Base-by-base conservation (phyloP, 306 rosid species). In the Bauhinia variegata region DNA sequence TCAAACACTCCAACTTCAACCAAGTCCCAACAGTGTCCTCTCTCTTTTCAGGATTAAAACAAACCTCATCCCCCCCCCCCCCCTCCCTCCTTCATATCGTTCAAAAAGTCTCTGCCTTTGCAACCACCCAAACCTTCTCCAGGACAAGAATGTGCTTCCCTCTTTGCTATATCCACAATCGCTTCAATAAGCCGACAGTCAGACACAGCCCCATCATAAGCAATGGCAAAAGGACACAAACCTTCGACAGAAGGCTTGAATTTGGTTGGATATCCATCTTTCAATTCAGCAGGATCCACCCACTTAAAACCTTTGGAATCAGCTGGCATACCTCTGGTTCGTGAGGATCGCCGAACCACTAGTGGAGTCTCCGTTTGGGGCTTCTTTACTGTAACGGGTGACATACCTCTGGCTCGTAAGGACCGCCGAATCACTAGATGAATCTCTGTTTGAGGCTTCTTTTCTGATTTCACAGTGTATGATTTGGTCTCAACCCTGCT, bases 271-370 rank as follows among this genome's bases (percentile, higher is more conserved):
- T 86, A 54, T 48, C 72, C 54, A 2, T 33, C 33, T 7, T 5
- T 4, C 49, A 11, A 33, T 49, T 37, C 13, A n/a, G 10, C 54
- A 6, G 77, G 63, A 31, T 76, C 81, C 0, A 42, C 16, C 52
- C 53, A 0, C 53, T 68, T 0, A 82, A 82, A 46, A 11, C 69
- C 77, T 48, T 74, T 77, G 39, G 61, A 66, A 57, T 81, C 92
- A 0, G 98, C 93, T 7, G 89, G 84, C 70, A 87, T 68, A 0
- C 97, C 97, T 37, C 91, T 80, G 2, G 83, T 74, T 5, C 98
- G 87, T 36, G 86, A 68, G 42, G 98, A 93, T 34, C 95, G 88
- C 44, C 98, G 79, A 5, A 84, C 65, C 3, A 86, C 89, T 0
- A 80, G 7, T 1, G 96, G 88, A 66, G 82, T 55, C 72, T 86